A percentile compares a stretch with the other conserved stretches of the same genome.
phyloP scores from a whole-genome alignment of 106 monocot genomes.

The Hemerocallis citrina region DNA sequence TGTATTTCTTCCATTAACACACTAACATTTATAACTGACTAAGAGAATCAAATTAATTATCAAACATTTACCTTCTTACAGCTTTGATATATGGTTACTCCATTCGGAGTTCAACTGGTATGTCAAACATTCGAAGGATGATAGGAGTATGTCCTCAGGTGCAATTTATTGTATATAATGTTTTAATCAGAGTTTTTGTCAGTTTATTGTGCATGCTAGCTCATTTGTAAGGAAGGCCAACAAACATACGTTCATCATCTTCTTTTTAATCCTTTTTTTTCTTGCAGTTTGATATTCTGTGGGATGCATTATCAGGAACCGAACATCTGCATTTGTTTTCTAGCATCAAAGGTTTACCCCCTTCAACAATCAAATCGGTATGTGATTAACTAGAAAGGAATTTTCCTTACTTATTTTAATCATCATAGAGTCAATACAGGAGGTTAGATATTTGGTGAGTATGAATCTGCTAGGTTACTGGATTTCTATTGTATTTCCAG shows the following conservation, averaged over 20 bases:
- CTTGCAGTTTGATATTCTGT: constrained; percentile 80
- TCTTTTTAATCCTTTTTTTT: background rate
- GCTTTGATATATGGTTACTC: constrained; percentile 87
- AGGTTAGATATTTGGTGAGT: too few species aligned
- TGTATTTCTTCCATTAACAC: background rate
- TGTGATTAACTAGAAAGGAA: constrained; percentile 9
- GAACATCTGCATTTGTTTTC: constrained; percentile 86
- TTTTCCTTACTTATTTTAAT: background rate
- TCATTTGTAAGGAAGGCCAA: too few species aligned
- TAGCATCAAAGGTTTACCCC: constrained; percentile 75
- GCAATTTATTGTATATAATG: constrained; percentile 2
- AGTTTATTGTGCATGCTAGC: too few species aligned
- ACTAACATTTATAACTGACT: too few species aligned
- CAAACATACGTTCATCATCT: too few species aligned
- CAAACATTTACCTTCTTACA: constrained; percentile 17
- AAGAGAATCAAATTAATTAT: background rate
- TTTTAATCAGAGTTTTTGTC: background rate
- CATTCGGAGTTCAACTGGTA: constrained; percentile 57
- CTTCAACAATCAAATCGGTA: constrained; percentile 63
- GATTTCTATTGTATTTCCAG: too few species aligned
- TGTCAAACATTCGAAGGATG: constrained; percentile 75
- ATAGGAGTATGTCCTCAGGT: constrained; percentile 99
- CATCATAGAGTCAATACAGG: too few species aligned
- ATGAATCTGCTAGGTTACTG: too few species aligned
- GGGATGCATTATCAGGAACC: constrained; percentile 77